A percentile compares a stretch with the other conserved stretches of the same genome.
Evolutionary conservation across 2,329 filamentous ascomycete species (phyloP).

Genomic region (Aureobasidium namibiae): DNA sequence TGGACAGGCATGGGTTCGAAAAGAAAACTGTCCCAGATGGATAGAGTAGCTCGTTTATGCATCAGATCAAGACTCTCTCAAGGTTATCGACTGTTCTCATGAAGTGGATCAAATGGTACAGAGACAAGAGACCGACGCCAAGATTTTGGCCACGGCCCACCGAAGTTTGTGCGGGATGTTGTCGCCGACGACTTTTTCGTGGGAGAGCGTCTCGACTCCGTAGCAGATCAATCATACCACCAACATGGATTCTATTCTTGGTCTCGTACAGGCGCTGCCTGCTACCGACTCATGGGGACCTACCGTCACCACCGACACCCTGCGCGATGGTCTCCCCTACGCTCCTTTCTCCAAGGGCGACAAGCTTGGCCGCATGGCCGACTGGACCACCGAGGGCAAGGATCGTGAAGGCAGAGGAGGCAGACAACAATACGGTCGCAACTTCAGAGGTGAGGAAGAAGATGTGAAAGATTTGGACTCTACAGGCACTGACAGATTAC

Average conservation of each 20-base stretch:
- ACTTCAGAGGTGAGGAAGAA: constrained; percentile 71
- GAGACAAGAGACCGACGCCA: background rate
- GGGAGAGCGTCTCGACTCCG: background rate
- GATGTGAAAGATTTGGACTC: background rate
- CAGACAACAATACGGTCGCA: constrained; percentile 82
- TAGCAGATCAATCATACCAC: constrained; percentile 17
- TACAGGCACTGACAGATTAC: background rate
- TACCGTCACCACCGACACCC: constrained; percentile 71
- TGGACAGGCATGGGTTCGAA: background rate
- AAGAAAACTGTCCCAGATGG: background rate
- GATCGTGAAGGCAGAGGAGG: constrained; percentile 62
- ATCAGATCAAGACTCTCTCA: background rate
- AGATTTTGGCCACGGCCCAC: constrained; percentile 13
- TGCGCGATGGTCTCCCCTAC: constrained; percentile 89
- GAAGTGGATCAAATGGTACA: background rate
- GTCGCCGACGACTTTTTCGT: constrained; percentile 7
- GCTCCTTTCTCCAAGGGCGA: constrained; percentile 98
- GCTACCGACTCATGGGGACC: constrained; percentile 64
- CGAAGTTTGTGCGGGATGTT: constrained; percentile 8
- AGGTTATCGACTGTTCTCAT: background rate
- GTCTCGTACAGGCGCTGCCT: constrained; percentile 40
- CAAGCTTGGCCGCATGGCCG: constrained; percentile 97
- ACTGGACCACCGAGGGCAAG: constrained; percentile 92
- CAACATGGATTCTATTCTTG: constrained; percentile 41
- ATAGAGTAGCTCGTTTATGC: background rate